Percentiles rank a stretch among this genome's conserved stretches.
Conservation (phyloP, 768 basidiomycete genomes). For the Ramaria sp. region DNA sequence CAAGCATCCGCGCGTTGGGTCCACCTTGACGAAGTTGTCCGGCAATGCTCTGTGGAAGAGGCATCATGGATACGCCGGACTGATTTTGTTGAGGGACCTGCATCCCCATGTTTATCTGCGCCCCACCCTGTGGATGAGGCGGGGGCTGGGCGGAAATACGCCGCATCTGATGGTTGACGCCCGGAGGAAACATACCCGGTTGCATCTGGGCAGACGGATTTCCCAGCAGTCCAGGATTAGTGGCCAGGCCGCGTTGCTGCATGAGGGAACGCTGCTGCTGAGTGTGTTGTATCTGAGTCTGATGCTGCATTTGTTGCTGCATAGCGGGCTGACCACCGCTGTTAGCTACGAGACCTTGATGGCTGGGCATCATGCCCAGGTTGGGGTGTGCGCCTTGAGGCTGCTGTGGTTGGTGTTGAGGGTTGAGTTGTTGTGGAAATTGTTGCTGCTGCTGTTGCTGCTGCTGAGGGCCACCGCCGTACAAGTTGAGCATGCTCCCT, state of each 20-base stretch:
- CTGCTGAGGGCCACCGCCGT: slow-evolving; percentile 13
- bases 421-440: not conserved
- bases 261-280: slow-evolving; percentile 45
- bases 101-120: slow-evolving; percentile 32
- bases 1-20: slow-evolving; percentile 3
- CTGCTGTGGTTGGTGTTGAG: slow-evolving; percentile 19
- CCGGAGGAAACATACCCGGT: not conserved
- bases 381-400: slow-evolving; percentile 22
- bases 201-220: slow-evolving; percentile 7
- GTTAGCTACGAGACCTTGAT: not conserved
- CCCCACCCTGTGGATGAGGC: slow-evolving; percentile 22
- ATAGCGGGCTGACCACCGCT: not conserved
- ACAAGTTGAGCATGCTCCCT: slow-evolving; percentile 5
- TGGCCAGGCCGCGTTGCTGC: slow-evolving; percentile 20
- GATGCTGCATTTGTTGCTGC: slow-evolving; percentile 19
- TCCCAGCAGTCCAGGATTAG: slow-evolving; percentile 17
- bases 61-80: not conserved
- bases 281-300: slow-evolving; percentile 37
- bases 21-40: not conserved
- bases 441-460: slow-evolving; percentile 24
- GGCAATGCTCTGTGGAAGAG: slow-evolving; percentile 1
- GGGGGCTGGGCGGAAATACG: not conserved
- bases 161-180: slow-evolving; percentile 22
- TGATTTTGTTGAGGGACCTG: slow-evolving; percentile 19
- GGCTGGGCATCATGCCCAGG: slow-evolving; percentile 23